phyloP scores from a whole-genome alignment of 305 asterid species.

The Solanum aculeatissimum region DNA sequence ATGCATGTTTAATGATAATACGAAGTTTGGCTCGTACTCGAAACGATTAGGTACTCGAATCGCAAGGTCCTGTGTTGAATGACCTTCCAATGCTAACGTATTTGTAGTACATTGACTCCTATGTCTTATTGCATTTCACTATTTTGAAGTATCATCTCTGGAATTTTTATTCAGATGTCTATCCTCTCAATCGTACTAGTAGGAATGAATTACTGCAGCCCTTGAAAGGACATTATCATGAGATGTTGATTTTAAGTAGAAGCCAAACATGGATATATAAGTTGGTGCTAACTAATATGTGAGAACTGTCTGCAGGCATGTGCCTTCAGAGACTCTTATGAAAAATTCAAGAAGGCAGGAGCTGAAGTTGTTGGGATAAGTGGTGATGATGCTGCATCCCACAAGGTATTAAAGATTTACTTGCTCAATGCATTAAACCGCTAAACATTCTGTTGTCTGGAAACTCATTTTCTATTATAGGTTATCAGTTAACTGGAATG shows the following conservation, averaged over 20 bases:
- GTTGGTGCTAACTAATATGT: background rate
- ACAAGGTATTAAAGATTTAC: constrained; percentile 48
- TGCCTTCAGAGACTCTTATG: constrained; percentile 95
- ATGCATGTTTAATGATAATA: background rate
- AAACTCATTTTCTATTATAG: background rate
- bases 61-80: background rate
- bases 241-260: background rate
- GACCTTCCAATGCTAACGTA: background rate
- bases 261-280: background rate
- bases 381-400: constrained; percentile 69
- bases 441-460: background rate
- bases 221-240: background rate
- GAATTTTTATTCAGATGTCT: background rate
- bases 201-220: background rate
- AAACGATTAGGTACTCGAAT: background rate
- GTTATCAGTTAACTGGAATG: background rate
- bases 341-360: constrained; percentile 95
- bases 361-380: constrained; percentile 93
- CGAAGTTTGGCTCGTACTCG: background rate
- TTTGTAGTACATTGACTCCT: background rate
- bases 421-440: background rate
- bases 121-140: background rate
- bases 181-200: background rate
- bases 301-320: constrained; percentile 59
- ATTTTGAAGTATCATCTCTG: background rate